Percentiles rank a stretch among this genome's conserved stretches.
Conservation (phyloP, 495 filamentous ascomycete genomes). For the Pseudomonodictys pantanalensis region DNA sequence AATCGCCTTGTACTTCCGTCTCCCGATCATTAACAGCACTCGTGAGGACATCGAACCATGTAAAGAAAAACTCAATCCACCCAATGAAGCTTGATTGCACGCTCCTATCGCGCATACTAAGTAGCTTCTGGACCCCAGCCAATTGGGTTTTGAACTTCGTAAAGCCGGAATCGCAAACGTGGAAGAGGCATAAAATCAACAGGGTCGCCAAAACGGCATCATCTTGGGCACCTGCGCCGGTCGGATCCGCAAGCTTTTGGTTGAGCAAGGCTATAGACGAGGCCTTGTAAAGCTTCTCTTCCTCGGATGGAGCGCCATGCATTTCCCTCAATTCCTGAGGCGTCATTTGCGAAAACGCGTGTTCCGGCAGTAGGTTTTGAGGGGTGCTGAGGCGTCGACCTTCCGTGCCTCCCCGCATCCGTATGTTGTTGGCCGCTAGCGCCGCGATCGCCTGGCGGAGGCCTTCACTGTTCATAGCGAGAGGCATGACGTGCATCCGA, state of each 20-base stretch:
- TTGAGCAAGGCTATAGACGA: constrained; percentile 81
- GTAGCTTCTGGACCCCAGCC: constrained; percentile 87
- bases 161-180: constrained; percentile 88
- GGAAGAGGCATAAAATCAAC: constrained; percentile 83
- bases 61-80: constrained; percentile 96
- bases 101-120: constrained; percentile 70
- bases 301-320: constrained; percentile 47
- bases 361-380: constrained; percentile 29
- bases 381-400: constrained; percentile 29
- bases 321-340: constrained; percentile 40
- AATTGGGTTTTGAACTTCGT: constrained; percentile 92
- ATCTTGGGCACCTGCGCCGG: constrained; percentile 67
- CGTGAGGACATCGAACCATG: constrained; percentile 93
- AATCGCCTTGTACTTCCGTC: constrained; percentile 72
- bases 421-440: constrained; percentile 78
- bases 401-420: constrained; percentile 39
- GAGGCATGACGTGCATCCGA: constrained; percentile 73
- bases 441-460: constrained; percentile 91
- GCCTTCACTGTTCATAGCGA: constrained; percentile 75
- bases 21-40: constrained; percentile 90
- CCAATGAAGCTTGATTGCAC: constrained; percentile 63
- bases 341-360: constrained; percentile 33
- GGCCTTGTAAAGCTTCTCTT: constrained; percentile 78
- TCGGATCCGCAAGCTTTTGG: constrained; percentile 71
- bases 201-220: constrained; percentile 88